A percentile compares a stretch with the other conserved stretches of the same genome.
Conservation (phyloP, 75 land plant genomes). For the Adiantum capillusveneris region DNA sequence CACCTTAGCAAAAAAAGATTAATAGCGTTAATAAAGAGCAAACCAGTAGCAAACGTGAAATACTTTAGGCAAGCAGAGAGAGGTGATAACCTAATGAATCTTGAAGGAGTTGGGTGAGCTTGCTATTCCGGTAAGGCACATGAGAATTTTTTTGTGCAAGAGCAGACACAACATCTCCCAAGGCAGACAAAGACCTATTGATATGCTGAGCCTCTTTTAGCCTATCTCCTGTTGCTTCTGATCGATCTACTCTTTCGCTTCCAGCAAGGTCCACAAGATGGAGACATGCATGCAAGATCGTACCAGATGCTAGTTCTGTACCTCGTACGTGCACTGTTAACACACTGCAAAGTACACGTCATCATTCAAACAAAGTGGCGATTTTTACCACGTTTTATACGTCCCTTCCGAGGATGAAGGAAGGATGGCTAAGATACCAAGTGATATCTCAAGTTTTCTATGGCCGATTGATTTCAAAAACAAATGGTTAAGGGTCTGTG, state of each 20-base stretch:
- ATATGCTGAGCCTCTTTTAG: constrained; percentile 95
- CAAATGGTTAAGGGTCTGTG: neutral
- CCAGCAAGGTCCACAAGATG: constrained; percentile 97
- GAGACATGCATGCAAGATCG: constrained; percentile 68
- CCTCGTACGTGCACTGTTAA: constrained; percentile 95
- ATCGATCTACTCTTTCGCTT: constrained; percentile 94
- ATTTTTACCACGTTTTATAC: neutral
- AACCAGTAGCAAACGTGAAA: neutral
- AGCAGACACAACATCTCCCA: constrained; percentile 96
- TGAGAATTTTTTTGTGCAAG: constrained; percentile 72
- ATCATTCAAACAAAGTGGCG: too few relatives aligned
- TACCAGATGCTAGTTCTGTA: constrained; percentile 57
- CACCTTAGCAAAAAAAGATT: constrained; percentile 43
- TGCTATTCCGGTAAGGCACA: constrained; percentile 97
- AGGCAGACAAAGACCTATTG: constrained; percentile 96
- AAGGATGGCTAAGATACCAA: neutral
- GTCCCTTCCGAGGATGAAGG: too few relatives aligned
- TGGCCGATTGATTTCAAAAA: too few relatives aligned
- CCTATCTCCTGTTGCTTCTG: constrained; percentile 95
- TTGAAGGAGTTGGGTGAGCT: constrained; percentile 91
- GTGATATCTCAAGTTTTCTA: neutral
- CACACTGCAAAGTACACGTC: constrained; percentile 42
- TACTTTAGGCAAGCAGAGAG: neutral
- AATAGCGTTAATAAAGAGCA: neutral
- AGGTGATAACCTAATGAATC: constrained; percentile 67